phyloP scores from a whole-genome alignment of 495 filamentous ascomycete species.

The Darksidea phi region DNA sequence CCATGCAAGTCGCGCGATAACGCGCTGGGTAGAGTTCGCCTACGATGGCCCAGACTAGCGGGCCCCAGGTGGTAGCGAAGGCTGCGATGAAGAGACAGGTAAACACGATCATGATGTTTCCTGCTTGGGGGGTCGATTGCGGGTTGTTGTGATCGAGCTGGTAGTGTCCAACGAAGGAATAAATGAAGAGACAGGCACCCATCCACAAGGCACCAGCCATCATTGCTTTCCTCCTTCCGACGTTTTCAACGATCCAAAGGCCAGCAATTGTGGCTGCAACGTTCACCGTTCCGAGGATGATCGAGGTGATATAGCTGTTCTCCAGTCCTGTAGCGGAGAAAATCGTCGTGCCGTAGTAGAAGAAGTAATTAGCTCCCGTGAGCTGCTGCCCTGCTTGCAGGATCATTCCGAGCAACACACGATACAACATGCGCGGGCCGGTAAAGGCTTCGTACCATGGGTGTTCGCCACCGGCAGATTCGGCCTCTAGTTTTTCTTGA shows the following conservation, averaged over 20 bases:
- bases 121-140: constrained; percentile 1
- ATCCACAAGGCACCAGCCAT: constrained; percentile 39
- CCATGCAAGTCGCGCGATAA: constrained; percentile 74
- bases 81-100: constrained; percentile 23
- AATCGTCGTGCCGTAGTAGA: constrained; percentile 42
- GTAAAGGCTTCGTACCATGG: constrained; percentile 33
- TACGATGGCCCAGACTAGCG: constrained; percentile 76
- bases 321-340: constrained; percentile 33
- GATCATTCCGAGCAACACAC: constrained; percentile 18
- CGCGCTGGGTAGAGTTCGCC: constrained; percentile 78
- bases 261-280: constrained; percentile 39
- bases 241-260: constrained; percentile 41
- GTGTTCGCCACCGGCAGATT: constrained; percentile 6
- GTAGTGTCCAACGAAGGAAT: constrained; percentile 37
- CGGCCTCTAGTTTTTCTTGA: constrained; percentile 22
- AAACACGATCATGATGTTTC: constrained; percentile 24
- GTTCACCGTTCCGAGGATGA: constrained; percentile 40
- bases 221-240: constrained; percentile 37
- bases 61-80: constrained; percentile 69
- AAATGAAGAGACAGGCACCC: constrained; percentile 23
- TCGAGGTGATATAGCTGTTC: constrained; percentile 35
- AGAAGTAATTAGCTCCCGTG: constrained; percentile 40
- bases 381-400: constrained; percentile 28
- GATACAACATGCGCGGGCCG: constrained; percentile 27
- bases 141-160: constrained; percentile 21